Conservation (phyloP, 2,329 filamentous ascomycete species). For the Alternaria ethzedia region DNA sequence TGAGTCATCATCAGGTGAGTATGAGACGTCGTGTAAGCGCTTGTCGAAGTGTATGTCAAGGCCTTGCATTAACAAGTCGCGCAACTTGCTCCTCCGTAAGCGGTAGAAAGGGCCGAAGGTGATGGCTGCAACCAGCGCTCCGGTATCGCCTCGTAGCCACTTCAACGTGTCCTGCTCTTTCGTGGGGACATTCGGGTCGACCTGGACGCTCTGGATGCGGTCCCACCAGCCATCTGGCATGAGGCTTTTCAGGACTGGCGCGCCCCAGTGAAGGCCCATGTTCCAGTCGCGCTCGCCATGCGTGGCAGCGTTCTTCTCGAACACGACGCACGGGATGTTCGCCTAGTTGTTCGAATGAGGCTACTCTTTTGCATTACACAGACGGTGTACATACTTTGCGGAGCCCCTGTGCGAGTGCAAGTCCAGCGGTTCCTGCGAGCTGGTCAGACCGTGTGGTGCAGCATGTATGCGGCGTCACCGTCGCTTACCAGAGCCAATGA, state of each 20-base stretch:
- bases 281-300: constrained; percentile 64
- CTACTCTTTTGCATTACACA: not conserved
- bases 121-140: constrained; percentile 42
- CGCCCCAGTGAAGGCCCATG: constrained; percentile 68
- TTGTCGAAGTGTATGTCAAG: constrained; percentile 49
- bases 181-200: constrained; percentile 57
- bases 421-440: constrained; percentile 41
- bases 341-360: constrained; percentile 27
- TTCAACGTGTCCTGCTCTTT: constrained; percentile 43
- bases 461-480: constrained; percentile 6
- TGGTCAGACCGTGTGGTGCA: constrained; percentile 5
- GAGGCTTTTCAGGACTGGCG: constrained; percentile 59
- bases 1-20: constrained; percentile 37
- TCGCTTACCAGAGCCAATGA: constrained; percentile 42
- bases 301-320: constrained; percentile 61
- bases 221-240: constrained; percentile 60
- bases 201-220: constrained; percentile 57
- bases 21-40: constrained; percentile 43
- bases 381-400: constrained; percentile 33
- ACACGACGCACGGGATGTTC: constrained; percentile 57
- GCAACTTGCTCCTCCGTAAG: constrained; percentile 43
- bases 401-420: constrained; percentile 47
- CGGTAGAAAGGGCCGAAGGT: constrained; percentile 46
- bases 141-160: constrained; percentile 46
- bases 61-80: constrained; percentile 35